These are phyloP conservation scores for Penicillium sp. DNA, from an alignment of 2,329 filamentous ascomycete species.

Conservation along the genomic window DNA sequence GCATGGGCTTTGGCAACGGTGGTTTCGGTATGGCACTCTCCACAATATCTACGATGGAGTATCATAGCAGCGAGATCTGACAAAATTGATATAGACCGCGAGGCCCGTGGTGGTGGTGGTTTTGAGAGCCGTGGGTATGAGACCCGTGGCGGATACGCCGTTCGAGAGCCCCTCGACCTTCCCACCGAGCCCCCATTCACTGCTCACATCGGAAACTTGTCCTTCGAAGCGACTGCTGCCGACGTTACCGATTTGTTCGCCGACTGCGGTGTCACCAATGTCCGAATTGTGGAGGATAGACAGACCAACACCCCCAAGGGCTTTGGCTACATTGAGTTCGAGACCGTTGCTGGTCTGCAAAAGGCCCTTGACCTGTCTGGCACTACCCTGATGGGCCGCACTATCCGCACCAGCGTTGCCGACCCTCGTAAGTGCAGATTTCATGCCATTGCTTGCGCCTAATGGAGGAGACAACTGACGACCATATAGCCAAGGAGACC, in stretches of 20 bases:
- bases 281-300: slow-evolving; percentile 96
- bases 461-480: slow-evolving; percentile 42
- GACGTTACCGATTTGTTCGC: slow-evolving; percentile 86
- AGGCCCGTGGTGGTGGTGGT: slow-evolving; percentile 26
- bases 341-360: slow-evolving; percentile 84
- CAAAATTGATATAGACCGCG: slow-evolving; percentile 37
- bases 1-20: slow-evolving; percentile 44
- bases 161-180: slow-evolving; percentile 76
- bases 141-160: slow-evolving; percentile 46
- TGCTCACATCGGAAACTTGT: slow-evolving; percentile 93
- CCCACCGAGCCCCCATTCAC: slow-evolving; percentile 94
- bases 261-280: slow-evolving; percentile 83
- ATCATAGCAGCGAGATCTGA: slow-evolving; percentile 17
- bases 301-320: slow-evolving; percentile 93
- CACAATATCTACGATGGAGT: not conserved
- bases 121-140: slow-evolving; percentile 23
- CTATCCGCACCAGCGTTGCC: slow-evolving; percentile 91
- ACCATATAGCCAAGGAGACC: slow-evolving; percentile 73
- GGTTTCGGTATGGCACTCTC: slow-evolving; percentile 36
- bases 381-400: slow-evolving; percentile 81
- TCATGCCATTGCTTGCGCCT: too few relatives aligned
- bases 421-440: slow-evolving; percentile 78
- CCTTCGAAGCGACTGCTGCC: slow-evolving; percentile 86
- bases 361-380: slow-evolving; percentile 85
- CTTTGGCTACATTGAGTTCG: slow-evolving; percentile 97